phyloP scores from a whole-genome alignment of 352 stramenopile species.

The Phytophthora tentaculata region DNA sequence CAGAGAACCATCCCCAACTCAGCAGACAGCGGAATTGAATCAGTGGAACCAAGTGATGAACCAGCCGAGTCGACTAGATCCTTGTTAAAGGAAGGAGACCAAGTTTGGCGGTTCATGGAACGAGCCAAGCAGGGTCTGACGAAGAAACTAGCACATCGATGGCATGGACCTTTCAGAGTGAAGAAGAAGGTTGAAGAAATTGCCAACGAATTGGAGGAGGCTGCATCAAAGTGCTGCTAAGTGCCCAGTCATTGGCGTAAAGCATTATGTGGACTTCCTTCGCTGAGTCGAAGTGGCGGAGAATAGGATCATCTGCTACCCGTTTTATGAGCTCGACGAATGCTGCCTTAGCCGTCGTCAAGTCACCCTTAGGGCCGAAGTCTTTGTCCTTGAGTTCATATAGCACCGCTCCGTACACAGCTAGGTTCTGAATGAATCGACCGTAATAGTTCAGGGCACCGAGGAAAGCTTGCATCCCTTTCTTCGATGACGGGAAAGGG shows the following conservation, averaged over 20 bases:
- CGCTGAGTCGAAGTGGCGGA: neutral
- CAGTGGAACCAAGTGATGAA: too few relatives aligned
- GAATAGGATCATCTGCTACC: neutral
- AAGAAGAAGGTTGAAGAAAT: too few relatives aligned
- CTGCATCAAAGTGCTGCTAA: neutral
- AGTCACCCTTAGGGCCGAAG: neutral
- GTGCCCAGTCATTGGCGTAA: neutral
- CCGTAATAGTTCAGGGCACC: conserved; percentile 6
- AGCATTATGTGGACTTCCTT: conserved; percentile 1
- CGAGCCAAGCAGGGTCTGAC: too few relatives aligned
- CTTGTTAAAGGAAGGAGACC: too few relatives aligned
- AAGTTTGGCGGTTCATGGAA: too few relatives aligned
- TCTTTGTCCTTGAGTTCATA: neutral
- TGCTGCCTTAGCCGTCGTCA: neutral
- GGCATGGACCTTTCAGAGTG: too few relatives aligned
- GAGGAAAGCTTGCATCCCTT: conserved; percentile 1
- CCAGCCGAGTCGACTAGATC: too few relatives aligned
- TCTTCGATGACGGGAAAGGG: neutral
- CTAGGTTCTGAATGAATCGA: neutral
- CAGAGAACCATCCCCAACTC: too few relatives aligned
- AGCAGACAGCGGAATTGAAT: too few relatives aligned
- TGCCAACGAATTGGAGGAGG: neutral
- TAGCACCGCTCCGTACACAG: neutral
- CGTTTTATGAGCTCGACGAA: neutral
- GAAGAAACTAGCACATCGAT: too few relatives aligned